These are phyloP conservation scores for Fusarium oligoseptatum DNA, from an alignment of 2,329 filamentous ascomycete genomes.

Conservation along the genomic window DNA sequence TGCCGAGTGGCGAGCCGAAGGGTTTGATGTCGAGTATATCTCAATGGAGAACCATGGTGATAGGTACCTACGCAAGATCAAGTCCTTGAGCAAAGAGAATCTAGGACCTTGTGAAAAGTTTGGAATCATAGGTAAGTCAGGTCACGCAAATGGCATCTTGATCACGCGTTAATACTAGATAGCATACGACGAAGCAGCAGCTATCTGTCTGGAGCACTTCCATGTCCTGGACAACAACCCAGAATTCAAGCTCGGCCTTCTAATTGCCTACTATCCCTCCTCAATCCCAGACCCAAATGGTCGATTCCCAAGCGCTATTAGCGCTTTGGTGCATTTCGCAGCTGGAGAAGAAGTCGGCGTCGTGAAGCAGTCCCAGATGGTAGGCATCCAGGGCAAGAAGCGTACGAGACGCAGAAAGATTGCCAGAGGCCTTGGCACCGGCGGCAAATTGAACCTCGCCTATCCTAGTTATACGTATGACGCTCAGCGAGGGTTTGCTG, in stretches of 20 bases:
- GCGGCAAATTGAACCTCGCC: constrained; percentile 51
- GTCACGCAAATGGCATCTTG: background rate
- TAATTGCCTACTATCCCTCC: constrained; percentile 62
- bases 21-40: constrained; percentile 59
- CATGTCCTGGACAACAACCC: constrained; percentile 60
- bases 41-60: constrained; percentile 53
- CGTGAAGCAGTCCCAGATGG: constrained; percentile 58
- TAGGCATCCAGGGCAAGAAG: constrained; percentile 60
- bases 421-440: constrained; percentile 54
- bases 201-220: constrained; percentile 59
- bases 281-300: constrained; percentile 58
- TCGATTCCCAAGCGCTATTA: constrained; percentile 56
- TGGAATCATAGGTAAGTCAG: constrained; percentile 56
- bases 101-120: constrained; percentile 58
- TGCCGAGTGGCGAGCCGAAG: constrained; percentile 57
- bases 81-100: constrained; percentile 49
- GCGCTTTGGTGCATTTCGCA: constrained; percentile 57
- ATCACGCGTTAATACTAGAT: background rate
- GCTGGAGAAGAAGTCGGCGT: constrained; percentile 56
- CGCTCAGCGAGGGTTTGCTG: constrained; percentile 76
- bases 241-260: constrained; percentile 57
- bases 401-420: constrained; percentile 52
- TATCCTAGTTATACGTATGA: constrained; percentile 59
- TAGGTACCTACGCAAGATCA: constrained; percentile 53
- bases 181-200: constrained; percentile 61